These are phyloP conservation scores for Camelina sativa DNA, from an alignment of 345 rosid species.

Conservation along the genomic window DNA sequence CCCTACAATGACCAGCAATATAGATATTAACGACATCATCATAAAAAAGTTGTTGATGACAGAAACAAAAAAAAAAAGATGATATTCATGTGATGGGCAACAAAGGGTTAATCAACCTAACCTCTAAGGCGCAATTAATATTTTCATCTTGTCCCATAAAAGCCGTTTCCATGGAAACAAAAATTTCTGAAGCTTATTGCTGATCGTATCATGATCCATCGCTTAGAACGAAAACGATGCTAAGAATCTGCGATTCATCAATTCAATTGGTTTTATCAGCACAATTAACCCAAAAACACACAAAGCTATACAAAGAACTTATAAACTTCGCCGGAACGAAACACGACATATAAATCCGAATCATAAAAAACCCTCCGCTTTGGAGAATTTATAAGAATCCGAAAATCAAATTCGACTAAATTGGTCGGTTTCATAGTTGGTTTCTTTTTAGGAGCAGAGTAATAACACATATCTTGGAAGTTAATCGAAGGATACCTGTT, in stretches of 20 bases:
- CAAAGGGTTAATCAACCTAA: conserved; percentile 23
- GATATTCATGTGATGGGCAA: conserved; percentile 1
- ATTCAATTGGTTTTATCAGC: conserved; percentile 8
- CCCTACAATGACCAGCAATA: conserved; percentile 47
- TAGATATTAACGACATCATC: neutral
- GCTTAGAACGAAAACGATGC: conserved; percentile 58
- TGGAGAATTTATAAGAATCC: neutral
- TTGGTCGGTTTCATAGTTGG: conserved; percentile 30
- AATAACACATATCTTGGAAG: too few species aligned
- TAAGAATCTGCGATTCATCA: conserved; percentile 56
- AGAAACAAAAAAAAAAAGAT: neutral
- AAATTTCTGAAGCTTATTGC: conserved; percentile 60
- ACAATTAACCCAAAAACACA: neutral
- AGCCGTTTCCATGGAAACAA: conserved; percentile 56
- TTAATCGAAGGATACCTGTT: too few species aligned
- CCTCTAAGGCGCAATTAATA: conserved; percentile 59
- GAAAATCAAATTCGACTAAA: neutral
- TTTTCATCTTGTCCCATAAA: conserved; percentile 43
- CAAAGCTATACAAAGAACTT: neutral
- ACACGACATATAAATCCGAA: neutral
- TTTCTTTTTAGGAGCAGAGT: too few species aligned
- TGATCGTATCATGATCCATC: conserved; percentile 54
- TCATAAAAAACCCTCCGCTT: neutral
- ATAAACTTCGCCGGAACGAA: too few species aligned
- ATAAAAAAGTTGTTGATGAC: neutral